Percentiles rank a stretch among this genome's conserved stretches.
Conservation (phyloP, 768 basidiomycete species). For the Amanita rubescens region DNA sequence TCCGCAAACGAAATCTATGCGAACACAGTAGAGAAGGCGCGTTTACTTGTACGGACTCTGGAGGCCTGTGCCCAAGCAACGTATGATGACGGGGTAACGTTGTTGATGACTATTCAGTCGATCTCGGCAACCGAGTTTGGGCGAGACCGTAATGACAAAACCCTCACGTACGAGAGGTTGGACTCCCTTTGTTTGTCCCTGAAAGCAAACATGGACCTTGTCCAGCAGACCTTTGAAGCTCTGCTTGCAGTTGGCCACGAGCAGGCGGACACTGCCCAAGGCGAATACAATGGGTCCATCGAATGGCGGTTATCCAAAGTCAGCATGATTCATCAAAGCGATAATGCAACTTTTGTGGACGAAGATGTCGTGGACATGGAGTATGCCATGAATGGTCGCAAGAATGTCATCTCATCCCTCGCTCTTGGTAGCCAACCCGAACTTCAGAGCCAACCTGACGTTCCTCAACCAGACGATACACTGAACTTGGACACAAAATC, state of each 20-base stretch:
- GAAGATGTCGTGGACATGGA: constrained; percentile 57
- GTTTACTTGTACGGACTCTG: constrained; percentile 57
- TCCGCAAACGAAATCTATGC: constrained; percentile 46
- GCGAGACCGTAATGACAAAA: constrained; percentile 24
- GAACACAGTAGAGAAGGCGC: constrained; percentile 62
- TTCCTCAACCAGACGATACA: background rate
- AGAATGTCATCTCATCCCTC: background rate
- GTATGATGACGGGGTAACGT: constrained; percentile 60
- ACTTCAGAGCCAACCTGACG: background rate
- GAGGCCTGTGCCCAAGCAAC: constrained; percentile 66
- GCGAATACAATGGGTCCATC: constrained; percentile 68
- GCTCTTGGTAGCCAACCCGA: background rate
- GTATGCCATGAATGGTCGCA: constrained; percentile 34
- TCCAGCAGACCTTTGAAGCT: constrained; percentile 54
- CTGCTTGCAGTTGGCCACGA: constrained; percentile 60
- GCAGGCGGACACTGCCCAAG: constrained; percentile 61
- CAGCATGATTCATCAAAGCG: constrained; percentile 44
- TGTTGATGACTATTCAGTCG: constrained; percentile 54
- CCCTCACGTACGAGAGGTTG: constrained; percentile 35
- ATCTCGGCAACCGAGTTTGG: constrained; percentile 32
- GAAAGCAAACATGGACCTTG: constrained; percentile 46
- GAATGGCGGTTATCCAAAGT: constrained; percentile 71
- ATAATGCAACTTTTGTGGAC: constrained; percentile 26
- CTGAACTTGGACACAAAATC: background rate
- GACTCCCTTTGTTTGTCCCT: constrained; percentile 45